Conservation (phyloP, 768 basidiomycete species). For the Dacryopinax spathularia region DNA sequence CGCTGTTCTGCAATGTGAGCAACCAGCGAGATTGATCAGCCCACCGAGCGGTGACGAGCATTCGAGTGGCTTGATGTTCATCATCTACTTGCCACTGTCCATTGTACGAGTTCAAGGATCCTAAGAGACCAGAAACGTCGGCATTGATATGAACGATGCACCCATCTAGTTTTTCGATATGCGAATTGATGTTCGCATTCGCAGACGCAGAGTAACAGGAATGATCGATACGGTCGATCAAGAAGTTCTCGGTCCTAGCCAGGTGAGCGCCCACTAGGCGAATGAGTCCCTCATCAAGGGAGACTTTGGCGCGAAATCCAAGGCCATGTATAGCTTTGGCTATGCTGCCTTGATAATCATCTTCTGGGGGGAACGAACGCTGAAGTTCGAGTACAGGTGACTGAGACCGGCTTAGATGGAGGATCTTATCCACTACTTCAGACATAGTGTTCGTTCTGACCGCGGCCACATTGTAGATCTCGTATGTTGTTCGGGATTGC, state of each 20-base stretch:
- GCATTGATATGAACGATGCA: slow-evolving; percentile 21
- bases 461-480: slow-evolving; percentile 18
- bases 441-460: slow-evolving; percentile 14
- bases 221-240: not conserved
- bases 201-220: not conserved
- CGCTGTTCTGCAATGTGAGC: not conserved
- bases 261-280: slow-evolving; percentile 11
- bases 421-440: slow-evolving; percentile 18
- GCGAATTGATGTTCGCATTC: not conserved
- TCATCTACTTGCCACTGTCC: not conserved
- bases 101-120: not conserved
- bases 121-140: slow-evolving; percentile 19
- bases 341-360: not conserved
- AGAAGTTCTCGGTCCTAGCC: not conserved
- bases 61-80: not conserved
- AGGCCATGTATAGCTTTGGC: slow-evolving; percentile 10
- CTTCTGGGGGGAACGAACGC: not conserved
- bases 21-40: not conserved
- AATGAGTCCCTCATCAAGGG: slow-evolving; percentile 17
- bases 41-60: not conserved
- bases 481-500: slow-evolving; percentile 5
- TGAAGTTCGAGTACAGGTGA: slow-evolving; percentile 19
- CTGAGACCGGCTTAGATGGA: slow-evolving; percentile 16
- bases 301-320: slow-evolving; percentile 17
- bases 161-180: slow-evolving; percentile 18